Evolutionary conservation across 257 asterid genomes (phyloP).

Genomic region (Marsdenia floribunda): DNA sequence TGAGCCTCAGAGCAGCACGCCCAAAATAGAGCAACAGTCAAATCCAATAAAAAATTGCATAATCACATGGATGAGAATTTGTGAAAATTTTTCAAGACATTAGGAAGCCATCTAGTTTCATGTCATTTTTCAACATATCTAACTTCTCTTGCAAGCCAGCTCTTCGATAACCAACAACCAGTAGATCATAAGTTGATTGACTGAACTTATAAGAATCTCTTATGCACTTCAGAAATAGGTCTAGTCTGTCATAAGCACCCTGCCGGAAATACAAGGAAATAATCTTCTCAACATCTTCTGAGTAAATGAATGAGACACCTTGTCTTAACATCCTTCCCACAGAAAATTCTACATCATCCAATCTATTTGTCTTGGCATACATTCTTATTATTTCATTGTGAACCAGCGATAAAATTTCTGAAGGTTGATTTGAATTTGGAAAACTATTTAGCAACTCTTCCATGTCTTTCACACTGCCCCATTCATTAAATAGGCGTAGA

Average conservation of each 20-base stretch:
- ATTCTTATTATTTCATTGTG: conserved; percentile 32
- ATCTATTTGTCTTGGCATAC: conserved; percentile 30
- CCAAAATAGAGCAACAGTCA: too few relatives aligned
- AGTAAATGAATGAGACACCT: conserved; percentile 25
- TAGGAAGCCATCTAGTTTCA: conserved; percentile 32
- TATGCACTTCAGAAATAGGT: conserved; percentile 32
- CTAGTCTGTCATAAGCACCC: conserved; percentile 42
- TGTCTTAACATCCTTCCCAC: conserved; percentile 23
- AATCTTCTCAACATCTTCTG: conserved; percentile 47
- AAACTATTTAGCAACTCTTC: conserved; percentile 33
- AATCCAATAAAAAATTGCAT: neutral
- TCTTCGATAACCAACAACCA: conserved; percentile 45
- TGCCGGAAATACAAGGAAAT: conserved; percentile 41
- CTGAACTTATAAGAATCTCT: conserved; percentile 28
- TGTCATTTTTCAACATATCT: conserved; percentile 26
- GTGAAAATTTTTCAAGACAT: neutral
- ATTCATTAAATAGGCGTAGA: conserved; percentile 23
- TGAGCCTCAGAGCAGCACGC: neutral
- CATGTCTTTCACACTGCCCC: conserved; percentile 32
- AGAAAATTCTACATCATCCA: conserved; percentile 47
- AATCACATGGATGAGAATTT: neutral
- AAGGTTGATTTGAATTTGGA: conserved; percentile 20
- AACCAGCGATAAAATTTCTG: conserved; percentile 29
- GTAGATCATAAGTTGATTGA: conserved; percentile 33
- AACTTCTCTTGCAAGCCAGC: conserved; percentile 35